Conservation (phyloP, 345 rosid genomes). For the Laguncularia racemosa region DNA sequence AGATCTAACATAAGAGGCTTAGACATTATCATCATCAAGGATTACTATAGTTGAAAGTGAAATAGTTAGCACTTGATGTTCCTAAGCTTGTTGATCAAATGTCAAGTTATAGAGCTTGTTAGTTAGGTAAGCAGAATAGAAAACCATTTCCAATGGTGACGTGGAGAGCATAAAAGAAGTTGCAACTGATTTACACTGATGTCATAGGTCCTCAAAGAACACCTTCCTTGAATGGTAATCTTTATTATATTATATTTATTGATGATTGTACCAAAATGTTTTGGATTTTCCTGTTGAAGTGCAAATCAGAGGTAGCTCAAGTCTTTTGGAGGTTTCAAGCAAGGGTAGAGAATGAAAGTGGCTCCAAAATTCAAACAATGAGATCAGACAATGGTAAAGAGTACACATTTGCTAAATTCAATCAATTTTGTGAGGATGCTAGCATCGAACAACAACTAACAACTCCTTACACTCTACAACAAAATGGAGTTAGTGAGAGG, state of each 20-base stretch:
- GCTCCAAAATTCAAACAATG: not conserved
- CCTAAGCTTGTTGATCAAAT: not conserved
- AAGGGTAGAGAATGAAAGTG: not conserved
- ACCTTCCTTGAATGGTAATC: slow-evolving; percentile 4
- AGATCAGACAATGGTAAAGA: slow-evolving; percentile 5
- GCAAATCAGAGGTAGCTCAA: not conserved
- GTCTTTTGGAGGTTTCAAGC: slow-evolving; percentile 1
- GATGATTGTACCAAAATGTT: slow-evolving; percentile 5
- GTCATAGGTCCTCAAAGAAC: not conserved
- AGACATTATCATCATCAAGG: no score
- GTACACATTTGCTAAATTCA: not conserved
- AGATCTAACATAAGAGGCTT: no score
- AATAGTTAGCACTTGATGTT: not conserved
- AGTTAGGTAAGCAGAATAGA: no score
- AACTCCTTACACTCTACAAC: slow-evolving; percentile 3
- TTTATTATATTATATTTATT: not conserved
- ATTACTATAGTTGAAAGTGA: not conserved
- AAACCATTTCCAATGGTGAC: not conserved
- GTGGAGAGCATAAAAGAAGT: slow-evolving; percentile 5
- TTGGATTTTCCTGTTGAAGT: slow-evolving; percentile 5
- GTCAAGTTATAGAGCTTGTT: no score
- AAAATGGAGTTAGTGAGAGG: slow-evolving; percentile 9
- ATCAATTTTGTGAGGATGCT: not conserved
- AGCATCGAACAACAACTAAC: slow-evolving; percentile 1
- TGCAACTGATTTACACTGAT: slow-evolving; percentile 9